Conservation (phyloP, 441 rosid species). For the Croton laevigatus region DNA sequence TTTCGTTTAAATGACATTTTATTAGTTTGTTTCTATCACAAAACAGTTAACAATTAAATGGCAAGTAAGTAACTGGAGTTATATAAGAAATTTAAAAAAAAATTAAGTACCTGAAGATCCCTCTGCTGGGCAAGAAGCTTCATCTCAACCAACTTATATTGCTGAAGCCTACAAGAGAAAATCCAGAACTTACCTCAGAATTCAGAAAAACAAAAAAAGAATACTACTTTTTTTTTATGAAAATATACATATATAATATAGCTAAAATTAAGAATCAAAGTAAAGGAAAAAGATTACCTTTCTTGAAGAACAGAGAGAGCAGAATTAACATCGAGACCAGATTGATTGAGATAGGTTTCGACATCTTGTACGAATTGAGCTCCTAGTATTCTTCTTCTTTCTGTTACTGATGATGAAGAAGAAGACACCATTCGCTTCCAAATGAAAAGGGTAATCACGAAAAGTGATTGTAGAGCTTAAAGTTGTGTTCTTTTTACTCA, state of each 20-base stretch:
- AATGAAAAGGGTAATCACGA: neutral
- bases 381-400: slow-evolving; percentile 92
- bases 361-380: slow-evolving; percentile 91
- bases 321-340: slow-evolving; percentile 68
- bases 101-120: slow-evolving; percentile 64
- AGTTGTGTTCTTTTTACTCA: neutral
- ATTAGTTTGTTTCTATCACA: neutral
- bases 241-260: neutral
- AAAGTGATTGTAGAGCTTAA: neutral
- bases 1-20: neutral
- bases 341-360: slow-evolving; percentile 59
- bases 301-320: slow-evolving; percentile 80
- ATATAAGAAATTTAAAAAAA: neutral
- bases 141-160: slow-evolving; percentile 90
- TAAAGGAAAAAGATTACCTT: slow-evolving; percentile 43
- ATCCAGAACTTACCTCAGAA: neutral
- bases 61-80: neutral
- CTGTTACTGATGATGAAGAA: slow-evolving; percentile 34
- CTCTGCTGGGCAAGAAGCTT: slow-evolving; percentile 90
- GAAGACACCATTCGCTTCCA: slow-evolving; percentile 39
- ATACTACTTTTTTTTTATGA: neutral
- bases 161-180: slow-evolving; percentile 61
- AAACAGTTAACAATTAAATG: neutral
- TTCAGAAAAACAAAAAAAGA: neutral
- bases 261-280: neutral